Percentiles rank a stretch among this genome's conserved stretches.
phyloP scores from a whole-genome alignment of 345 rosid genomes.

The Melaleuca alternifolia region DNA sequence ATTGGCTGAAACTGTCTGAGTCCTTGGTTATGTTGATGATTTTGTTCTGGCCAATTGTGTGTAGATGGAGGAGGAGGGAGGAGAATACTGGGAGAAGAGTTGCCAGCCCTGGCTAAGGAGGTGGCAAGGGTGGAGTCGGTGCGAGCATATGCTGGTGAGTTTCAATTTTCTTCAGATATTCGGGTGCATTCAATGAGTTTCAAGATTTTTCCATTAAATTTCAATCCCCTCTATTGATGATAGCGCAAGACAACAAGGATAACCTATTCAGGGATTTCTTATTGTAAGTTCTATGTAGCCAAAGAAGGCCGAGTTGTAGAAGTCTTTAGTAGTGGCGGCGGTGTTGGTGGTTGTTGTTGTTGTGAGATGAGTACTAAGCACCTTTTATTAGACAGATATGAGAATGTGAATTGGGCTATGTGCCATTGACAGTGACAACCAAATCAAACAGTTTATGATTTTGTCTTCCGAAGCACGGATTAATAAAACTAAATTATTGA shows the following conservation, averaged over 20 bases:
- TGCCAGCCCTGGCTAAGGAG: constrained; percentile 75
- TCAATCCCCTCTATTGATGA: background rate
- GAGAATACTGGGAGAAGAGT: constrained; percentile 53
- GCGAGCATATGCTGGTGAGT: constrained; percentile 71
- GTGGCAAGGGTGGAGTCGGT: constrained; percentile 84
- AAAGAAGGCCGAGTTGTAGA: background rate
- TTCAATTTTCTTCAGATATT: background rate
- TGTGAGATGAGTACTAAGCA: background rate
- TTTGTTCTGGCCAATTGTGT: background rate
- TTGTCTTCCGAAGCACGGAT: background rate
- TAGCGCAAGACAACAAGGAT: background rate
- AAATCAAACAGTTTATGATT: background rate
- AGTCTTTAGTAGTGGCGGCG: background rate
- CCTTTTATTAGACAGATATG: background rate
- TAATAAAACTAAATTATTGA: background rate
- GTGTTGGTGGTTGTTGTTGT: background rate
- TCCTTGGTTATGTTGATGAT: background rate
- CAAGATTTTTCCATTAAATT: background rate
- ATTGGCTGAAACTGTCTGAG: background rate
- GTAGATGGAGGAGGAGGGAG: constrained; percentile 30
- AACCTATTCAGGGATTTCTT: background rate
- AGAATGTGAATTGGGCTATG: background rate
- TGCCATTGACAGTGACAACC: background rate
- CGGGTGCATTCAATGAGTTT: background rate
- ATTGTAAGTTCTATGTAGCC: background rate